Evolutionary conservation across 225 moss, liverwort and hornwort species (phyloP), one percentile per base, ranked within the genome.

Genomic region (Physcomitrellopsis africana): DNA sequence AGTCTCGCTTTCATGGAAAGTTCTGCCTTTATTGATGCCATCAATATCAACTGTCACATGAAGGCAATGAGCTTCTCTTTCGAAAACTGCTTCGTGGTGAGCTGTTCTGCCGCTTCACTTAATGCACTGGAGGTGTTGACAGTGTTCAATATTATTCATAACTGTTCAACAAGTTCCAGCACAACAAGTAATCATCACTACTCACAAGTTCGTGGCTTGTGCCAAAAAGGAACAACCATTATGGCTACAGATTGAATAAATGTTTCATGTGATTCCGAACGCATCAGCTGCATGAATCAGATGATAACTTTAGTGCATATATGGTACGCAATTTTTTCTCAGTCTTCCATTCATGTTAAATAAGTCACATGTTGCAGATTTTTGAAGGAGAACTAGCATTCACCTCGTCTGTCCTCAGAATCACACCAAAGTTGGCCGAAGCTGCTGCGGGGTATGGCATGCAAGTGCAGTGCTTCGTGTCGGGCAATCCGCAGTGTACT

Each of bases 301-400:
- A 37, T 2, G 7, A 29, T 60, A 24, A 16, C 18, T 48, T 48
- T 48, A 8, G 4, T 8, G 18, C 19, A 48, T n/a, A 26, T 58
- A 10, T 70, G 24, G 57, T 24, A 44, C 45, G 58, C 17, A 15
- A 11, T 5, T 11, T 45, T 26, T 59, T n/a, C 46, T 46, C 24
- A 59, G 27, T 12, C 22, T 24, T 46, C 15, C 17, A 22, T 63
- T 52, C 63, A 51, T 17, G 52, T 23, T 11, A 52, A 63, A 11
- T 6, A 15, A 37, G 62, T 51, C 11, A 14, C 32, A 52, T 63
- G 44, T 1, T 79, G 57, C 71, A 92, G 92, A 81, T 90, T 37
- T 92, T 92, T 66, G 86, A 92, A 90, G 88, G 92, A 68, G 82
- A 84, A 17, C 63, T 76, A 3, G 72, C 63, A 29, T 90, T 92